Evolutionary conservation across 1,284 basidiomycete genomes (phyloP).

Genomic region (Takashimella tepidaria): DNA sequence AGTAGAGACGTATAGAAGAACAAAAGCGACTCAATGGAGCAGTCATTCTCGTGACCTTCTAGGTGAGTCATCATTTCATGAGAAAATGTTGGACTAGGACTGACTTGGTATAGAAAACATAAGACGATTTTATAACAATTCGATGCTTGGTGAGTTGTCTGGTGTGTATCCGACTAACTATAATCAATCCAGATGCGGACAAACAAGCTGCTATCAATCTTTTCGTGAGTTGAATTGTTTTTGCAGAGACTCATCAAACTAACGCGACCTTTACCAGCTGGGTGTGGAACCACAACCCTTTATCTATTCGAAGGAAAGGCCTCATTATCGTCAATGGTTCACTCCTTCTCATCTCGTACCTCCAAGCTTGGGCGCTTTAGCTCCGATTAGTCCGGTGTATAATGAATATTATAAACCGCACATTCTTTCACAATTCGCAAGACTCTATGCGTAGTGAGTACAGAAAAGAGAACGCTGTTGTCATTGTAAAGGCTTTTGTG

Average conservation of each 20-base stretch:
- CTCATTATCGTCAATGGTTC: conserved; percentile 79
- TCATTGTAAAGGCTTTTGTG: conserved; percentile 16
- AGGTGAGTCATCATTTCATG: conserved; percentile 46
- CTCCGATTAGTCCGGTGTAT: conserved; percentile 63
- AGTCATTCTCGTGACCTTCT: conserved; percentile 96
- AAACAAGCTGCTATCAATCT: conserved; percentile 97
- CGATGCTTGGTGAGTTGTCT: conserved; percentile 63
- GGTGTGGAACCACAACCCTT: conserved; percentile 57
- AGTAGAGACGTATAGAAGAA: conserved; percentile 92
- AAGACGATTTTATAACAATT: conserved; percentile 92
- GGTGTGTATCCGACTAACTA: not conserved
- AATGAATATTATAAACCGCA: conserved; percentile 85
- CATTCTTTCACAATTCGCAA: conserved; percentile 49
- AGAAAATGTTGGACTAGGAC: not conserved
- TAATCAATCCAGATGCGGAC: conserved; percentile 89
- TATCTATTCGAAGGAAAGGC: conserved; percentile 43
- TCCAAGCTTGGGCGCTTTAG: conserved; percentile 39
- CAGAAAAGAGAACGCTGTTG: not conserved
- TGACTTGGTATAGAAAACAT: conserved; percentile 62
- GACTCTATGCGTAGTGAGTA: conserved; percentile 55
- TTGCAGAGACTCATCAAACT: no score
- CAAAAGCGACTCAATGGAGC: conserved; percentile 82
- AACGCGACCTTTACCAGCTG: conserved; percentile 47
- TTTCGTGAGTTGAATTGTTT: conserved; percentile 54
- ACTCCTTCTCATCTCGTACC: conserved; percentile 62